These are phyloP conservation scores for Aspergillus bridgeri DNA, from an alignment of 495 filamentous ascomycete species.

Conservation along the genomic window DNA sequence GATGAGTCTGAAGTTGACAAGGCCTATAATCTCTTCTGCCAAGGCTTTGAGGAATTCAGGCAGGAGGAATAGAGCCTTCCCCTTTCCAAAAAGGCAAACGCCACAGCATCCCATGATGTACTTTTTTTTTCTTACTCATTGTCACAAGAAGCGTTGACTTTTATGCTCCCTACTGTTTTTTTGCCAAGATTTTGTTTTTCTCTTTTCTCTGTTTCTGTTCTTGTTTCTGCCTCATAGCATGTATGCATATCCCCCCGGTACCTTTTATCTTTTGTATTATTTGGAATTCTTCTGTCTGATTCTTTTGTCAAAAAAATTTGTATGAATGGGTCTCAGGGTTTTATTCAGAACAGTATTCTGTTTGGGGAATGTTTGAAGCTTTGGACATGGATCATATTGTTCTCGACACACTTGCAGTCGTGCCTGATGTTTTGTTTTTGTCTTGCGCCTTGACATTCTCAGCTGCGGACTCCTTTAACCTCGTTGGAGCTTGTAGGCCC, in stretches of 20 bases:
- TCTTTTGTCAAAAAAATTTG: background rate
- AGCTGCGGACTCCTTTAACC: too few relatives aligned
- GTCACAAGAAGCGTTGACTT: background rate
- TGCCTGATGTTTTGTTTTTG: background rate
- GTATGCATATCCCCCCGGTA: background rate
- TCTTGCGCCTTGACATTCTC: background rate
- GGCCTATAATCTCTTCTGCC: conserved; percentile 11
- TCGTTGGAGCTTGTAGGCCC: background rate
- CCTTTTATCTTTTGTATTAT: background rate
- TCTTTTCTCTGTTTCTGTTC: background rate
- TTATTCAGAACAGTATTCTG: background rate
- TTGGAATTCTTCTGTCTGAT: background rate
- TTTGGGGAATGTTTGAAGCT: background rate
- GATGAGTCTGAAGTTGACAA: conserved; percentile 16
- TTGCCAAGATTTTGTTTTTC: background rate
- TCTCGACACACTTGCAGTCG: background rate
- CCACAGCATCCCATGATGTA: too few relatives aligned
- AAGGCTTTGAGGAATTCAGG: conserved; percentile 17
- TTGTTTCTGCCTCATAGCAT: background rate
- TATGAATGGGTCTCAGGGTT: background rate
- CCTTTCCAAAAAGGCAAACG: too few relatives aligned
- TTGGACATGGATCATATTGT: background rate
- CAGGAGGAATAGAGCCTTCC: background rate
- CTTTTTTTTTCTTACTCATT: background rate
- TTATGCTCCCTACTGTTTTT: background rate